Evolutionary conservation across 106 monocot genomes (phyloP).

Genomic region (Alisma plantagoaquatica): DNA sequence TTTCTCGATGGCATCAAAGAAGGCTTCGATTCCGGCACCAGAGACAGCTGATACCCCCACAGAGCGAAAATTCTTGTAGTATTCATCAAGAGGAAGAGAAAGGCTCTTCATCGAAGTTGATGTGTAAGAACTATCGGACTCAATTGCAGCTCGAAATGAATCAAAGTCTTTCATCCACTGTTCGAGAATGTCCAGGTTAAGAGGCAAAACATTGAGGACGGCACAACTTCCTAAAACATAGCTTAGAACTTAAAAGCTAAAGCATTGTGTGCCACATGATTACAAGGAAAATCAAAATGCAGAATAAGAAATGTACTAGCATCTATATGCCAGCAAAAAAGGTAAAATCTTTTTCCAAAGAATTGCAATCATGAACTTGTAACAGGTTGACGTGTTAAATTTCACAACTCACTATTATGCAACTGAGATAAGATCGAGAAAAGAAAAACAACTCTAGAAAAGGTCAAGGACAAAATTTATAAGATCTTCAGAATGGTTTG

Average conservation of each 20-base stretch:
- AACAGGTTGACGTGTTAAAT: too few relatives aligned
- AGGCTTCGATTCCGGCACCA: constrained; percentile 68
- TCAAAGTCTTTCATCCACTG: constrained; percentile 99
- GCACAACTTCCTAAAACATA: neutral
- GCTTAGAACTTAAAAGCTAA: neutral
- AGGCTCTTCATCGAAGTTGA: constrained; percentile 71
- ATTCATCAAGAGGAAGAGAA: constrained; percentile 86
- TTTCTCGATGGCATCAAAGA: constrained; percentile 69
- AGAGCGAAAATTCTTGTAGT: constrained; percentile 77
- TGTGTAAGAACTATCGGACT: constrained; percentile 68
- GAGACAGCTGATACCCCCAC: constrained; percentile 93
- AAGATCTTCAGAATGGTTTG: too few relatives aligned
- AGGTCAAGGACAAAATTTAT: too few relatives aligned
- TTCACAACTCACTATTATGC: too few relatives aligned
- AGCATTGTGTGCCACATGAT: too few relatives aligned
- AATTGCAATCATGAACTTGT: neutral
- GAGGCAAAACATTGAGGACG: neutral
- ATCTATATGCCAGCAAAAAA: neutral
- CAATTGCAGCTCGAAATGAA: constrained; percentile 66
- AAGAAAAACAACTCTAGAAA: too few relatives aligned
- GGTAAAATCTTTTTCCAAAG: neutral
- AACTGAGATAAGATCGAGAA: too few relatives aligned
- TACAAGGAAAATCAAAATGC: neutral
- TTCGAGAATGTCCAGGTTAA: neutral
- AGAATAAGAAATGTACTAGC: neutral